A percentile compares a stretch with the other conserved stretches of the same genome.
Conservation (phyloP, 1,139 yeast genomes). For the Candida albicans region DNA sequence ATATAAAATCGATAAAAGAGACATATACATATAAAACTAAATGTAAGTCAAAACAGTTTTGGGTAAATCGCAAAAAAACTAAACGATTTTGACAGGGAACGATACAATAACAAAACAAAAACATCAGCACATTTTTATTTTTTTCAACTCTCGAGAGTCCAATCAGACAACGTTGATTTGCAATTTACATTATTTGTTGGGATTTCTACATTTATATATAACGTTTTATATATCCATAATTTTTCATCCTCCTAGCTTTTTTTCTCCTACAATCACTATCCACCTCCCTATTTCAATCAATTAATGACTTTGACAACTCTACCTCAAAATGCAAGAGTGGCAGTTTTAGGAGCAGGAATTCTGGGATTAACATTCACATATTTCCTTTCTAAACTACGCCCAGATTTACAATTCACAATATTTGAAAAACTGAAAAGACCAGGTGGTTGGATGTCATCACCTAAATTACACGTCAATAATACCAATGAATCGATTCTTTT, state of each 20-base stretch:
- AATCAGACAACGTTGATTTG: conserved; percentile 2
- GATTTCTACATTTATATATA: not conserved
- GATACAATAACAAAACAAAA: not conserved
- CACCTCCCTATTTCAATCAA: not conserved
- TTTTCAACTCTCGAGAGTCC: not conserved
- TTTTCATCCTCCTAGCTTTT: not conserved
- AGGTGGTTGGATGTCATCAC: conserved; percentile 82
- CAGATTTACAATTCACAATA: conserved; percentile 65
- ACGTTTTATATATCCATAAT: too few species aligned
- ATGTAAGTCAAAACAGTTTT: not conserved
- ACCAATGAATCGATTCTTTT: conserved; percentile 28
- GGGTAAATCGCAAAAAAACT: not conserved
- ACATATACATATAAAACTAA: too few species aligned
- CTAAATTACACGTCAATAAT: conserved; percentile 7
- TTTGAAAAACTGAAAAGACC: conserved; percentile 54
- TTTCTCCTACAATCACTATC: too few species aligned
- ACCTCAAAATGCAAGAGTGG: conserved; percentile 46
- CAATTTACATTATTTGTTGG: not conserved
- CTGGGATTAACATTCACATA: conserved; percentile 83
- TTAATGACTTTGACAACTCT: conserved; percentile 12
- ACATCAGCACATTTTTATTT: not conserved
- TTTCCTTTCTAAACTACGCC: conserved; percentile 66
- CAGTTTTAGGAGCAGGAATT: conserved; percentile 83
- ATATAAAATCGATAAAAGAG: too few species aligned
- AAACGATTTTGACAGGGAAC: not conserved